These are phyloP conservation scores for Crinitomyces ghanaensis DNA, from an alignment of 805 yeast genomes.

Conservation along the genomic window DNA sequence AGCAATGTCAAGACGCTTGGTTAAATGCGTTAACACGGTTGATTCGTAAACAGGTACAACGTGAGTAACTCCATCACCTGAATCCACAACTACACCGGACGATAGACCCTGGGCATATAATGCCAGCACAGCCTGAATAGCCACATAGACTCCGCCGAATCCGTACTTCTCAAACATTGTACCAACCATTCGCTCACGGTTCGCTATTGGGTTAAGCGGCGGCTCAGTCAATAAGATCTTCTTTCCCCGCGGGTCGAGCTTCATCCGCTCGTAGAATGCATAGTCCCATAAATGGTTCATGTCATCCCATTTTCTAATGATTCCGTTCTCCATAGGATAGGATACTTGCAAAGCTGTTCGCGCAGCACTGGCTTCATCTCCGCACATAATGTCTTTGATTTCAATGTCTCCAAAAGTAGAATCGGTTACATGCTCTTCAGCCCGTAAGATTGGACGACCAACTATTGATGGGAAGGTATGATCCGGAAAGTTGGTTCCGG, in stretches of 20 bases:
- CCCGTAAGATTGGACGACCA: conserved; percentile 93
- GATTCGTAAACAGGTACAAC: conserved; percentile 97
- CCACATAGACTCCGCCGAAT: conserved; percentile 88
- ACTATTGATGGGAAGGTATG: conserved; percentile 94
- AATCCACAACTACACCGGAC: conserved; percentile 95
- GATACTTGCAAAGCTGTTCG: conserved; percentile 82
- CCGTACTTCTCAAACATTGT: conserved; percentile 86
- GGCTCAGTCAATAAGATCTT: conserved; percentile 92
- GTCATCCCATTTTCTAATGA: conserved; percentile 95
- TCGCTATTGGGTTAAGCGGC: conserved; percentile 90
- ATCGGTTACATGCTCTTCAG: conserved; percentile 73
- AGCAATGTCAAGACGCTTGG: conserved; percentile 89
- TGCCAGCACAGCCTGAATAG: conserved; percentile 96
- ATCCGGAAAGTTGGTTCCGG: conserved; percentile 95
- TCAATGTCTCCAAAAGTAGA: conserved; percentile 37
- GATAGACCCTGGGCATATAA: conserved; percentile 93
- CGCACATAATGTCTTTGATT: conserved; percentile 95
- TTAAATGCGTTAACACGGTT: conserved; percentile 88
- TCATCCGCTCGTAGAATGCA: conserved; percentile 85
- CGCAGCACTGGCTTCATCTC: conserved; percentile 86
- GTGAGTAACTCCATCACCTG: conserved; percentile 98
- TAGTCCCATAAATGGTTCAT: conserved; percentile 98
- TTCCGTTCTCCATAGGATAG: conserved; percentile 99
- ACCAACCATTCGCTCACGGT: conserved; percentile 84
- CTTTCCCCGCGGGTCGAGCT: conserved; percentile 57